Evolutionary conservation across 2,329 filamentous ascomycete genomes (phyloP).

Genomic region (Colletotrichum caudatum): DNA sequence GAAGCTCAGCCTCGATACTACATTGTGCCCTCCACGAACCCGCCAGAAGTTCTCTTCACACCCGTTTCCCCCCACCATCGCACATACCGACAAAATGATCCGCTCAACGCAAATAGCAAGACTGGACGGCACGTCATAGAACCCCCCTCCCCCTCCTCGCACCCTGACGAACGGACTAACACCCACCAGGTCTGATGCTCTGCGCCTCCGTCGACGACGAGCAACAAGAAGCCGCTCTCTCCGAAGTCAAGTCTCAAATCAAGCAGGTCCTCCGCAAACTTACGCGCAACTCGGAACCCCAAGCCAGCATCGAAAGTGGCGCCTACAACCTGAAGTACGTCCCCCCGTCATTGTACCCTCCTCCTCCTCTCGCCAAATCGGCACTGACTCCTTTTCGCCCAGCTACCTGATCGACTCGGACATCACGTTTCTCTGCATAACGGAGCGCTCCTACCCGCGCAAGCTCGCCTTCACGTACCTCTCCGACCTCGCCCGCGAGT

Average conservation of each 20-base stretch:
- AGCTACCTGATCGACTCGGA: conserved; percentile 88
- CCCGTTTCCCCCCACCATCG: not conserved
- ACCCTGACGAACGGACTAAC: conserved; percentile 41
- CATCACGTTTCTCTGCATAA: conserved; percentile 93
- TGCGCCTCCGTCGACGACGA: conserved; percentile 95
- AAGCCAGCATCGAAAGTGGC: conserved; percentile 91
- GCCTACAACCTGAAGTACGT: conserved; percentile 86
- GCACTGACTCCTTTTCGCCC: conserved; percentile 25
- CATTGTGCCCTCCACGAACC: not conserved
- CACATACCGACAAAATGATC: conserved; percentile 71
- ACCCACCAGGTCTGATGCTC: conserved; percentile 82
- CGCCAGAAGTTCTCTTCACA: not conserved
- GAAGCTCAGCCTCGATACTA: conserved; percentile 5
- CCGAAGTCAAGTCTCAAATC: conserved; percentile 89
- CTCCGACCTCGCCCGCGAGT: conserved; percentile 89
- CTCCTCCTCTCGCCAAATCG: not conserved
- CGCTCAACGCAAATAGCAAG: conserved; percentile 93
- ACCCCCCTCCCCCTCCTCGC: conserved; percentile 4
- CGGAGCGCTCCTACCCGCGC: conserved; percentile 92
- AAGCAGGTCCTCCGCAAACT: conserved; percentile 91
- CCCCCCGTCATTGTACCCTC: not conserved
- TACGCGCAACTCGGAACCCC: conserved; percentile 87
- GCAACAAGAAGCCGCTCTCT: conserved; percentile 80
- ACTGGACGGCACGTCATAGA: conserved; percentile 77
- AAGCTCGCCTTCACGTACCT: conserved; percentile 99